Conservation (phyloP, 495 filamentous ascomycete species). For the Rhypophila decipiens region DNA sequence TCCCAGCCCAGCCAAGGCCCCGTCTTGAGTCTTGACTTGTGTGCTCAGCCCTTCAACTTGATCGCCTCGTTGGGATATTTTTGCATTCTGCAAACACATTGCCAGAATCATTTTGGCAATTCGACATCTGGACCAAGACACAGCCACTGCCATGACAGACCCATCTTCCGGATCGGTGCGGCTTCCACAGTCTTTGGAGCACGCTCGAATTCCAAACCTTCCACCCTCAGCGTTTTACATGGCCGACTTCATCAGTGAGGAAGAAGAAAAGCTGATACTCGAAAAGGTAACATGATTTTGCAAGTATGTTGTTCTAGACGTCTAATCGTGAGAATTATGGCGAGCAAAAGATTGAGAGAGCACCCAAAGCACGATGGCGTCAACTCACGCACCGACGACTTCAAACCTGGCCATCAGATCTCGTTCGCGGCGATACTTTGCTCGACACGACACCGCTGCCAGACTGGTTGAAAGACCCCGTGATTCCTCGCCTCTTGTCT, state of each 20-base stretch:
- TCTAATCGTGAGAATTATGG: slow-evolving; percentile 13
- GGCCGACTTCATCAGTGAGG: slow-evolving; percentile 70
- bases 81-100: no score
- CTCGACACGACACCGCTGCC: slow-evolving; percentile 64
- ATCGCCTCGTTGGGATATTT: no score
- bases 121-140: no score
- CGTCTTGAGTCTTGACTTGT: neutral
- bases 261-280: slow-evolving; percentile 67
- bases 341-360: slow-evolving; percentile 50
- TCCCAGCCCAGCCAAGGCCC: neutral
- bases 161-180: no score
- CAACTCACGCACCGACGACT: slow-evolving; percentile 78
- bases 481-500: slow-evolving; percentile 60
- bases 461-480: slow-evolving; percentile 64
- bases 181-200: slow-evolving; percentile 40
- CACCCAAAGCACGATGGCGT: slow-evolving; percentile 77
- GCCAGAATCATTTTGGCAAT: no score
- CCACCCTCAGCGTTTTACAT: slow-evolving; percentile 78
- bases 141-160: no score
- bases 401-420: slow-evolving; percentile 80
- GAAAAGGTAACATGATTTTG: slow-evolving; percentile 50
- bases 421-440: slow-evolving; percentile 62
- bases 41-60: neutral
- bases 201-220: slow-evolving; percentile 49
- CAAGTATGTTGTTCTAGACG: neutral